These are phyloP conservation scores for Nakazawaea holstii DNA, from an alignment of 805 yeast genomes.

Conservation along the genomic window DNA sequence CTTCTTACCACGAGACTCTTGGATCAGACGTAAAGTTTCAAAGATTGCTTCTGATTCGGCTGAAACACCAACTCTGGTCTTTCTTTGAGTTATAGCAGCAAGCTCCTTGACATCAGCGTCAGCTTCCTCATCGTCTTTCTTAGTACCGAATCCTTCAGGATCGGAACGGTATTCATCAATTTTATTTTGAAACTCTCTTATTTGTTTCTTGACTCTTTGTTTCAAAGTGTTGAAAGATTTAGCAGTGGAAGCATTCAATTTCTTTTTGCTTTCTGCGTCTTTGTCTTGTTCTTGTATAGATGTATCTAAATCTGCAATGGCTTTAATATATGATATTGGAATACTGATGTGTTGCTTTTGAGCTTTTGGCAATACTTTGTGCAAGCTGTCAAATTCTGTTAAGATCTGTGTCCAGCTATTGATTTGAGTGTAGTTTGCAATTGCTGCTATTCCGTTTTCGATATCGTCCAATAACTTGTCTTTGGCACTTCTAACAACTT, in stretches of 20 bases:
- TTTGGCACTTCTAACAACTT: constrained; percentile 87
- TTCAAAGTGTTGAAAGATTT: constrained; percentile 82
- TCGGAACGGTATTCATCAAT: constrained; percentile 56
- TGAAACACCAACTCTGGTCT: constrained; percentile 32
- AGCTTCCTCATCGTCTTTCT: constrained; percentile 26
- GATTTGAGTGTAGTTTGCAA: constrained; percentile 62
- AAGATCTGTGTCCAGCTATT: constrained; percentile 78
- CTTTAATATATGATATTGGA: constrained; percentile 67
- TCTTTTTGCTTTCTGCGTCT: constrained; percentile 54
- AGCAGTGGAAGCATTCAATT: constrained; percentile 75
- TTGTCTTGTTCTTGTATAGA: constrained; percentile 47
- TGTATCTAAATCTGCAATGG: constrained; percentile 69
- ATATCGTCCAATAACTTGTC: constrained; percentile 90
- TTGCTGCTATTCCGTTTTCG: constrained; percentile 55
- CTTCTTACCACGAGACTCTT: constrained; percentile 94
- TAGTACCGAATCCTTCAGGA: constrained; percentile 71
- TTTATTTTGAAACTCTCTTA: constrained; percentile 60
- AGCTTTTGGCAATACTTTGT: constrained; percentile 60
- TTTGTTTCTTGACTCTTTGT: constrained; percentile 82
- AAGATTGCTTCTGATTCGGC: constrained; percentile 47
- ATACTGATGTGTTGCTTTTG: constrained; percentile 70
- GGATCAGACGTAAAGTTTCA: constrained; percentile 63
- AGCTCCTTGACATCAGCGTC: constrained; percentile 24
- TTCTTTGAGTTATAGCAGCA: constrained; percentile 30
- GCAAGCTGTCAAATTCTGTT: constrained; percentile 72